phyloP scores from a whole-genome alignment of 495 filamentous ascomycete genomes.

The Xylaria sp. region DNA sequence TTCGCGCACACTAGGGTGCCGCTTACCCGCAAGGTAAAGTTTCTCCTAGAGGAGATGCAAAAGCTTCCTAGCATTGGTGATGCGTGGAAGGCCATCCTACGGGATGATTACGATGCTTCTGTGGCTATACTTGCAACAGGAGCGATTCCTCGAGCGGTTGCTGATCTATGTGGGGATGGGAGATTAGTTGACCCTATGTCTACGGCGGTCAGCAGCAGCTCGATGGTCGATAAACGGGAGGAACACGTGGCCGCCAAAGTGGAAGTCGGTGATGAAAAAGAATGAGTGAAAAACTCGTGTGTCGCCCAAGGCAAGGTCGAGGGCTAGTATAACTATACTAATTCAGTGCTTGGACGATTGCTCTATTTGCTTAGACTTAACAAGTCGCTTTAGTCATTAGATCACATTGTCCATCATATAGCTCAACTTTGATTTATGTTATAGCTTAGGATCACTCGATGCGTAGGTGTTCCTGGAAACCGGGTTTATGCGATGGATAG shows the following conservation, averaged over 20 bases:
- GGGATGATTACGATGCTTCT: constrained; percentile 4
- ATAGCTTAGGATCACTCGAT: neutral
- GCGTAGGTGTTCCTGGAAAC: neutral
- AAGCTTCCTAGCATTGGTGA: neutral
- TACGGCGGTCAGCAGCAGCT: neutral
- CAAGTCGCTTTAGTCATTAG: neutral
- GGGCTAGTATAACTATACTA: neutral
- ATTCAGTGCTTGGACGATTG: neutral
- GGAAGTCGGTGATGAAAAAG: neutral
- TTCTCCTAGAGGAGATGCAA: constrained; percentile 10
- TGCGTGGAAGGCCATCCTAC: constrained; percentile 5
- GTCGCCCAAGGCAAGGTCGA: neutral
- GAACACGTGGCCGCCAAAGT: neutral
- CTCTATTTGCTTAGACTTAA: neutral
- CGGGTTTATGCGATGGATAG: neutral
- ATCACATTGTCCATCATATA: neutral
- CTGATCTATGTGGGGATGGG: constrained; percentile 11
- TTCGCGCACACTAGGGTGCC: constrained; percentile 6
- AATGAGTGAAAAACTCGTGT: neutral
- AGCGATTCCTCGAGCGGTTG: constrained; percentile 13
- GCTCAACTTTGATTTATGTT: neutral
- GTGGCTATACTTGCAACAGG: constrained; percentile 2
- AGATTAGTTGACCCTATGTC: neutral
- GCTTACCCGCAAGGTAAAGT: neutral
- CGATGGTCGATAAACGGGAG: neutral